Evolutionary conservation across 306 rosid species (phyloP), one percentile per base, ranked within the genome.

Genomic region (Quercus dentata): DNA sequence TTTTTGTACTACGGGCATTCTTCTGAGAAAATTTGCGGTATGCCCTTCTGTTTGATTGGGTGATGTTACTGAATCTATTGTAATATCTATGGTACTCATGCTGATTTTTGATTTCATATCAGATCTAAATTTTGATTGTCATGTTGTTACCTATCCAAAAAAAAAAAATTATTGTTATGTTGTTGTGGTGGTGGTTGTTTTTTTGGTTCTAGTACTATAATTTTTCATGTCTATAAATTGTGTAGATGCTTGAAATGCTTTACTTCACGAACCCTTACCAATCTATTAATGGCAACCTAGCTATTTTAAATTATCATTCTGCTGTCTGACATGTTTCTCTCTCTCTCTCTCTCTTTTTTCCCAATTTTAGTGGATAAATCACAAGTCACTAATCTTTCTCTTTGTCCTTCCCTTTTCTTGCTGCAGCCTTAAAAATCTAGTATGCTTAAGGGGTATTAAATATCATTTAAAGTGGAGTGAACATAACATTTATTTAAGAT

Each of bases 1-100:
- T 4, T 92, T 94, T 81, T 94, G 98, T 76, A 94, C 98, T 10
- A 94, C 98, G 3, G 98, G 98, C 81, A 91, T 94, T 82, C 97
- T 94, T 85, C 80, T 94, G 83, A 92, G 98, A 87, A 90, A 89
- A 91, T 83, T 94, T 35, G 85, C 82, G 97, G 98, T 93, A 84
- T 28, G 89, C 68, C 71, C 41, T 69, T 78, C 55, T 55, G 44
- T 67, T 71, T 74, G 52, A 63, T 75, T 69, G 58, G 65, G 30
- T 78, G 51, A 2, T 61, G 63, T 78, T 74, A 54, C 51, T 81
- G 23, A 64, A 58, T 30, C 2, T 71, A 71, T 44, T 83, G 77
- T 80, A 56, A 74, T 76, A 57, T 72, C 77, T 76, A 46, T 56
- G 75, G 38, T 33, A 59, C 52, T 14, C 8, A 5, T 17, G 52